Base-by-base conservation (phyloP, 169 alveolate species). In the Plasmodium yoelii region DNA sequence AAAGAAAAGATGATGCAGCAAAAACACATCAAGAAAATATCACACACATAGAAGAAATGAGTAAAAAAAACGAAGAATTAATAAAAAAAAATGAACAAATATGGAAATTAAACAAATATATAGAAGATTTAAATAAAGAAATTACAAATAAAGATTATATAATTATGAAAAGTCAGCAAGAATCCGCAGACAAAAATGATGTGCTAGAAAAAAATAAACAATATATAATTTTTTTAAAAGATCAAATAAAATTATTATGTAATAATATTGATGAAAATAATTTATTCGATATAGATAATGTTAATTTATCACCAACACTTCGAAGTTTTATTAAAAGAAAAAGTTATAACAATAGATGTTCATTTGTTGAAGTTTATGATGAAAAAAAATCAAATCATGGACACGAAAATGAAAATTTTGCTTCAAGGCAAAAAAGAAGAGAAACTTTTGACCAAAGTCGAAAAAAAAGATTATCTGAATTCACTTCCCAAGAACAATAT, bases 11-110 rank as follows among this genome's bases (percentile, higher is more conserved):
- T 4, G 90, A 80, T 28, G 39, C 19, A 28, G 19, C 42, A 34
- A 67, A 13, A 24, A 18, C 68, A 19, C 84, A 80, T 2, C 71
- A 67, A 34, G 90, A 80, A 18, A 80, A 67, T 55, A 26, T 80
- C n/a, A 44, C 56, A 42, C 90, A 80, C 26, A 67, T 80, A 5
- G 90, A 80, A 80, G 90, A 80, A 67, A 80, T 80, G 82, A 80
- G 90, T 60, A 80, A 80, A 67, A 80, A 80, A 44, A 80, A 80
- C 42, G 90, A 80, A 53, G 90, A 80, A 44, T 60, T 80, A 12
- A 80, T 80, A 1, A 67, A 80, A 18, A 80, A 80, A 56, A 80
- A 80, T 80, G 90, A 80, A 55, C 84, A 80, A 67, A 80, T 80
- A 53, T 80, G 90, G 90, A 80, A 80, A 39, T 39, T 80, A 47